Conservation (phyloP, 1,284 basidiomycete species). For the Ceratobasidium sp. region DNA sequence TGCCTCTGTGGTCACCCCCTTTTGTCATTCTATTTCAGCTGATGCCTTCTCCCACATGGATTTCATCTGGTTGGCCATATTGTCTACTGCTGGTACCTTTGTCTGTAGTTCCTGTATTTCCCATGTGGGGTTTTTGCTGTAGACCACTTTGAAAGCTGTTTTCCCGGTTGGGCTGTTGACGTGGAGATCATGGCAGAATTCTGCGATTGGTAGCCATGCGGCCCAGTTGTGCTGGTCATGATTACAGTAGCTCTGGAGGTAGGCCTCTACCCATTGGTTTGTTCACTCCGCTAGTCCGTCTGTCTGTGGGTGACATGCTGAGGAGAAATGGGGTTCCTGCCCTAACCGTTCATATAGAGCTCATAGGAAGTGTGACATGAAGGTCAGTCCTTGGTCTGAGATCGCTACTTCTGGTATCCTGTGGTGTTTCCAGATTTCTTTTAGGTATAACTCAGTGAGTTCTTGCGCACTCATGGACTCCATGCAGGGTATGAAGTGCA, state of each 20-base stretch:
- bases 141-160: conserved; percentile 51
- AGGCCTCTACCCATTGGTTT: conserved; percentile 54
- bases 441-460: not conserved
- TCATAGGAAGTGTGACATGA: not conserved
- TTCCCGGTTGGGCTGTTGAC: conserved; percentile 40
- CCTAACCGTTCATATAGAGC: too few species aligned
- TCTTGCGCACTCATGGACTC: conserved; percentile 41
- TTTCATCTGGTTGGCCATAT: too few species aligned
- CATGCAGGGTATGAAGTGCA: conserved; percentile 49
- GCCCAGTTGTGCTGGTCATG: conserved; percentile 51
- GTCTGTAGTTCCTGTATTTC: too few species aligned
- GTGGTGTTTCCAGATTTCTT: not conserved
- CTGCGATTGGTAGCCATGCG: conserved; percentile 48
- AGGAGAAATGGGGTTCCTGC: too few species aligned
- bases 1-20: too few species aligned
- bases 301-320: too few species aligned
- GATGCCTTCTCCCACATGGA: too few species aligned
- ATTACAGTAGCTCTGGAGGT: conserved; percentile 46
- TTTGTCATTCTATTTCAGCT: too few species aligned
- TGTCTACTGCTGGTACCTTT: too few species aligned
- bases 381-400: not conserved
- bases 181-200: conserved; percentile 48
- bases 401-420: not conserved
- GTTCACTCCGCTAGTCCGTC: too few species aligned
- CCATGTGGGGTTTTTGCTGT: too few species aligned